Evolutionary conservation across 352 stramenopile species (phyloP).

Genomic region (Pythium pectinolyticum): DNA sequence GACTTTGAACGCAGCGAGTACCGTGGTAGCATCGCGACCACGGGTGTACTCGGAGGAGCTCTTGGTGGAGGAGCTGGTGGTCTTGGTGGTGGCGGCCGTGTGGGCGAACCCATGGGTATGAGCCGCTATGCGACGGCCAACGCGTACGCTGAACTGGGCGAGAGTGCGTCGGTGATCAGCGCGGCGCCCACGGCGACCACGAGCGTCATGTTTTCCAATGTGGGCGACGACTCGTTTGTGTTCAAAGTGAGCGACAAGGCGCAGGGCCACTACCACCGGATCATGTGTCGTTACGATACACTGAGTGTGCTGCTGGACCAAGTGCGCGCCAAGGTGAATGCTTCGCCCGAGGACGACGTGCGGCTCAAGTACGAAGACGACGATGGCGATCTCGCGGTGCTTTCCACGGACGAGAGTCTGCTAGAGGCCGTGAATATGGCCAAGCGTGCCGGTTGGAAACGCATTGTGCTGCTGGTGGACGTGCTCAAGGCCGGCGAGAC

Average conservation of each 20-base stretch:
- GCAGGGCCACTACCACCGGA: constrained; percentile 82
- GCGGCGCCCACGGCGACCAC: constrained; percentile 73
- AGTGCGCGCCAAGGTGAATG: constrained; percentile 80
- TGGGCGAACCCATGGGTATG: constrained; percentile 37
- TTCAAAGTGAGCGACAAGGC: constrained; percentile 88
- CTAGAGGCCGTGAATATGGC: constrained; percentile 86
- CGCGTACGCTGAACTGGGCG: constrained; percentile 80
- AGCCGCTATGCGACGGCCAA: constrained; percentile 52
- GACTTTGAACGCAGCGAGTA: constrained; percentile 88
- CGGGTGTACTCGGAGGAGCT: no score
- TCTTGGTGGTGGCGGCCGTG: no score
- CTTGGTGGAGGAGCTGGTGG: no score
- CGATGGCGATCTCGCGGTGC: constrained; percentile 80
- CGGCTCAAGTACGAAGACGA: constrained; percentile 89
- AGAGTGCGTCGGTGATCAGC: constrained; percentile 87
- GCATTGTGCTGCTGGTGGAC: constrained; percentile 80
- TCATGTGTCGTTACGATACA: constrained; percentile 78
- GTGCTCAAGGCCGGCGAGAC: constrained; percentile 51
- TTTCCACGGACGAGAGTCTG: constrained; percentile 85
- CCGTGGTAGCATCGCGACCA: constrained; percentile 34
- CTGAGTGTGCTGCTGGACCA: constrained; percentile 73
- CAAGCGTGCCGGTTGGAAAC: constrained; percentile 82
- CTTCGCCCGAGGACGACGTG: constrained; percentile 55
- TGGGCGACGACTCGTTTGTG: constrained; percentile 74
- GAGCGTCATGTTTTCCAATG: constrained; percentile 69